A percentile compares a stretch with the other conserved stretches of the same genome.
These are phyloP conservation scores for Penicillium cosmopolitanum DNA, from an alignment of 495 filamentous ascomycete genomes.

Conservation along the genomic window DNA sequence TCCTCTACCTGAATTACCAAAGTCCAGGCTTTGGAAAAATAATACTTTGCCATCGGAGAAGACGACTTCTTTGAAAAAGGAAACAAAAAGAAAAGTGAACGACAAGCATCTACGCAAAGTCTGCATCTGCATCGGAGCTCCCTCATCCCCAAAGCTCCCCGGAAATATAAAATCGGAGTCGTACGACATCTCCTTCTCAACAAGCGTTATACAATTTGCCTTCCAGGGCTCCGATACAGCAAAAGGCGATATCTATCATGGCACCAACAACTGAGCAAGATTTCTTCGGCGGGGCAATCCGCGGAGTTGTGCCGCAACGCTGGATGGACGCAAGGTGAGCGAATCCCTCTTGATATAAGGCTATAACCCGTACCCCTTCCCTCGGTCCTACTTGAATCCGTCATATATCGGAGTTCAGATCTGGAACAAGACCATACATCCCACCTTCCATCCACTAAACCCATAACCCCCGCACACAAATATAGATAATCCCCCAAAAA, in stretches of 20 bases:
- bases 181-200: not conserved
- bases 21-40: not conserved
- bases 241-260: conserved; percentile 27
- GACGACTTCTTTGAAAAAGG: not conserved
- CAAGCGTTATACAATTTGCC: not conserved
- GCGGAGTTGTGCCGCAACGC: conserved; percentile 66
- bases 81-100: not conserved
- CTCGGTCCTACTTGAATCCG: not conserved
- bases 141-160: not conserved
- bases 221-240: not conserved
- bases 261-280: conserved; percentile 57
- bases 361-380: not conserved
- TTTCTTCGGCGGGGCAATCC: conserved; percentile 84
- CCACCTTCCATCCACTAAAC: not conserved
- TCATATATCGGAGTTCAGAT: not conserved
- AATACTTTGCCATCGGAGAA: not conserved
- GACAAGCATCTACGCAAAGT: not conserved
- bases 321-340: conserved; percentile 83
- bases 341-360: not conserved
- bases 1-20: not conserved
- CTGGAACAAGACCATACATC: not conserved
- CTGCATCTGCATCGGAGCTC: not conserved
- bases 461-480: not conserved
- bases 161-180: not conserved
- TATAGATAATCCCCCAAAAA: not conserved